These are phyloP conservation scores for Escovopsis sp. DNA, from an alignment of 2,329 filamentous ascomycete genomes.

Conservation along the genomic window DNA sequence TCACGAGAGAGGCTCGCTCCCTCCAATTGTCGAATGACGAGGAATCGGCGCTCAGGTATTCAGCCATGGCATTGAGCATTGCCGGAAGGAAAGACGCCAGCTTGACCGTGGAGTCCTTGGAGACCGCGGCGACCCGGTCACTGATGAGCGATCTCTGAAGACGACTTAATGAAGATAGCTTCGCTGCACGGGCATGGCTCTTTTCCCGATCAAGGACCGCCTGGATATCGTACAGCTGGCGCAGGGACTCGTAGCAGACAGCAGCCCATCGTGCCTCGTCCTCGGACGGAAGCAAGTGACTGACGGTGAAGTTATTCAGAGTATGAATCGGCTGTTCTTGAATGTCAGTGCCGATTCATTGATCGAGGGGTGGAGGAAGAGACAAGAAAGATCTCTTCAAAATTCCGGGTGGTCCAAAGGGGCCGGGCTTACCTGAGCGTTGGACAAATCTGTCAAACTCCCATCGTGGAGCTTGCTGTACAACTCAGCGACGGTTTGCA, in stretches of 20 bases:
- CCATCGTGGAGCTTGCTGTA: conserved; percentile 18
- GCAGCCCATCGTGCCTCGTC: conserved; percentile 32
- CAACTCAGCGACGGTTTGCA: conserved; percentile 19
- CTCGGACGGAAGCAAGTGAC: conserved; percentile 26
- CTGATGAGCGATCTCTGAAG: conserved; percentile 44
- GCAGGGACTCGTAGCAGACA: conserved; percentile 34
- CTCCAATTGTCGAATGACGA: conserved; percentile 15
- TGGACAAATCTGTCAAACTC: conserved; percentile 16
- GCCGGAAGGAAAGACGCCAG: conserved; percentile 35
- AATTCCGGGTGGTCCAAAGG: too few relatives aligned
- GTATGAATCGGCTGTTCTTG: conserved; percentile 39
- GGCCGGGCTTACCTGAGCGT: conserved; percentile 26
- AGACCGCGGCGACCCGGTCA: conserved; percentile 36
- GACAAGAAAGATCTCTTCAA: too few relatives aligned
- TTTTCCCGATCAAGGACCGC: conserved; percentile 26
- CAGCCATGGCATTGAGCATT: conserved; percentile 24
- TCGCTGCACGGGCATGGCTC: conserved; percentile 26
- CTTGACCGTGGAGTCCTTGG: conserved; percentile 44
- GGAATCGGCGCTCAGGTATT: conserved; percentile 24
- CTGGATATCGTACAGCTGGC: conserved; percentile 27
- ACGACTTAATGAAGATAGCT: conserved; percentile 39
- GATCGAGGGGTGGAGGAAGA: too few relatives aligned
- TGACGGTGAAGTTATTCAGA: conserved; percentile 40
- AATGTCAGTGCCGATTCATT: conserved; percentile 5
- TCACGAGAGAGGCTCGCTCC: conserved; percentile 18